phyloP scores from a whole-genome alignment of 352 stramenopile genomes.

The Globisporangium parvum region DNA sequence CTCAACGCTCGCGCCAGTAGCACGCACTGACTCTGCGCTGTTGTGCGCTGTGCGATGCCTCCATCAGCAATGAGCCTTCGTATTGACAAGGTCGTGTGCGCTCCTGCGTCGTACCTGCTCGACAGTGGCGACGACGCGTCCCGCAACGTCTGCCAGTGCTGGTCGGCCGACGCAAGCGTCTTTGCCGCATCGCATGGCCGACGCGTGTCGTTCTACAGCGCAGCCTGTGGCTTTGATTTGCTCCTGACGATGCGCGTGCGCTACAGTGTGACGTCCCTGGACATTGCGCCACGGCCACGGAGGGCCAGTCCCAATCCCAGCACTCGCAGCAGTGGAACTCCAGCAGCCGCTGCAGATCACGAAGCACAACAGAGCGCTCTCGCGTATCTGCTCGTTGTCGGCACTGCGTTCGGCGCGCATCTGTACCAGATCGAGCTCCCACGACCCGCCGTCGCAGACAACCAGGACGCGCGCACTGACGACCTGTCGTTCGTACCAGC shows the following conservation, averaged over 20 bases:
- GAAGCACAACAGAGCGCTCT: background rate
- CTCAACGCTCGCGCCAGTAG: too few species aligned
- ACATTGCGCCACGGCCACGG: slow-evolving; percentile 10
- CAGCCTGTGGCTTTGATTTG: slow-evolving; percentile 9
- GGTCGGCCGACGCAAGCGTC: slow-evolving; percentile 23
- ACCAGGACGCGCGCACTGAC: background rate
- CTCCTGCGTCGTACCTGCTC: slow-evolving; percentile 11
- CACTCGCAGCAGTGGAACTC: background rate
- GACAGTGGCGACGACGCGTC: background rate
- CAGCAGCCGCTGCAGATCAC: background rate
- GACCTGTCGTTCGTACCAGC: background rate
- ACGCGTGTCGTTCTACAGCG: slow-evolving; percentile 28
- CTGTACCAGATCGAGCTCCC: slow-evolving; percentile 24
- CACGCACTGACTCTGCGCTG: background rate
- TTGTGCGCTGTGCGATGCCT: background rate
- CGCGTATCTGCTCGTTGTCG: slow-evolving; percentile 20
- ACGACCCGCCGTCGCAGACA: background rate
- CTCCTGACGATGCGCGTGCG: slow-evolving; percentile 16
- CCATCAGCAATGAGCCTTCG: slow-evolving; percentile 8
- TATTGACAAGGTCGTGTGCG: slow-evolving; percentile 29
- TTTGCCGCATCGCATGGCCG: slow-evolving; percentile 28
- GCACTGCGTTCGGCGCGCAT: slow-evolving; percentile 27
- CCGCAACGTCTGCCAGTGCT: slow-evolving; percentile 48
- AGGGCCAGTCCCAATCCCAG: background rate
- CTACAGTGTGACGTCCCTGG: slow-evolving; percentile 31